phyloP scores from a whole-genome alignment of 2,329 filamentous ascomycete genomes.

The Fusarium sp. region DNA sequence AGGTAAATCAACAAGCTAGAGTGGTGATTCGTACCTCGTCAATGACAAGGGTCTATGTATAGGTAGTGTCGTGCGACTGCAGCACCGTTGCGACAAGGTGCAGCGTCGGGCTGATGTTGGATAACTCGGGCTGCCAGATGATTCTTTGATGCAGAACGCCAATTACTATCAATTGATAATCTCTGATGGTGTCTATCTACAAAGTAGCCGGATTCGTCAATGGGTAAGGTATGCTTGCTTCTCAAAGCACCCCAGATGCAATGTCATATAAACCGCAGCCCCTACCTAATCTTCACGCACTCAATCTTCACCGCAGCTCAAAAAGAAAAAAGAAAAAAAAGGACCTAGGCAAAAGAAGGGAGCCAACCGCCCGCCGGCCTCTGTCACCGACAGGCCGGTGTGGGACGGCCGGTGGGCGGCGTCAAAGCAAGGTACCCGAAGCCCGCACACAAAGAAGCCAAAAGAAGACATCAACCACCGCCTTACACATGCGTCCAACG shows the following conservation, averaged over 20 bases:
- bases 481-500: neutral
- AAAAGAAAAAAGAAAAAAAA: conserved; percentile 8
- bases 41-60: conserved; percentile 35
- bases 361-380: conserved; percentile 9
- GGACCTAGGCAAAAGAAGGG: neutral
- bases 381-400: conserved; percentile 31
- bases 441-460: conserved; percentile 14
- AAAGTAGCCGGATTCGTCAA: too few species aligned
- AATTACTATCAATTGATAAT: conserved; percentile 3
- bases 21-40: conserved; percentile 44
- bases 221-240: neutral
- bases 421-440: conserved; percentile 47
- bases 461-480: conserved; percentile 5
- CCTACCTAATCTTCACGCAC: neutral
- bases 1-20: conserved; percentile 7
- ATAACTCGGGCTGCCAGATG: conserved; percentile 19
- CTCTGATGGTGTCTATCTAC: neutral
- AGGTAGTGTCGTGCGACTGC: conserved; percentile 45
- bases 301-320: conserved; percentile 3
- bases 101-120: conserved; percentile 26
- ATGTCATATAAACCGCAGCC: neutral
- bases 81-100: conserved; percentile 46
- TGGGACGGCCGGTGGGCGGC: conserved; percentile 37
- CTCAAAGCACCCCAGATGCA: too few species aligned
- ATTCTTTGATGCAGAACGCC: conserved; percentile 9